Conservation (phyloP, 164 flowering plant genomes). For the Piper betle region DNA sequence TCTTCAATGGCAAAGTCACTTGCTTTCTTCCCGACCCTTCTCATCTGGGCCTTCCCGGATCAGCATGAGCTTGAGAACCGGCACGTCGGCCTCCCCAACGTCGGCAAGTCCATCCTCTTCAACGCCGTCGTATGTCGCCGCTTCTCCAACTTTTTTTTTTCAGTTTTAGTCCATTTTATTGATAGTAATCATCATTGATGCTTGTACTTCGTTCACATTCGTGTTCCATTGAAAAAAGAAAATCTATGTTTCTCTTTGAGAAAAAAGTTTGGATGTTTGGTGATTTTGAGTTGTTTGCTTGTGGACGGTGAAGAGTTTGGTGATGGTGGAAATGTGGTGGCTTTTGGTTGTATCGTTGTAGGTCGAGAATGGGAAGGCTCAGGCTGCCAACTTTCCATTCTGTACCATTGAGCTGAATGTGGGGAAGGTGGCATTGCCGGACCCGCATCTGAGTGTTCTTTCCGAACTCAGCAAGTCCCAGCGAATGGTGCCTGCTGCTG, state of each 20-base stretch:
- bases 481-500: conserved; percentile 69
- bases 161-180: background rate
- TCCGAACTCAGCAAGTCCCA: conserved; percentile 85
- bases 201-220: background rate
- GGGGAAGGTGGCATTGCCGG: conserved; percentile 94
- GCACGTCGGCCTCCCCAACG: conserved; percentile 97
- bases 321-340: background rate
- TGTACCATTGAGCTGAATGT: conserved; percentile 99
- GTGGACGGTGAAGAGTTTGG: background rate
- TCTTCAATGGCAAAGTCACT: conserved; percentile 5
- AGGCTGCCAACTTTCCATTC: conserved; percentile 98
- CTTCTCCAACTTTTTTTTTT: background rate
- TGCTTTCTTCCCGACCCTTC: conserved; percentile 6
- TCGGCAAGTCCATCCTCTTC: conserved; percentile 96
- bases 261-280: too few species aligned
- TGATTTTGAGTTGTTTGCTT: background rate
- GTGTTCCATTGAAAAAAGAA: background rate
- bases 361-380: conserved; percentile 99
- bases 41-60: conserved; percentile 40
- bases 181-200: background rate
- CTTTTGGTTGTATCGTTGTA: conserved; percentile 10
- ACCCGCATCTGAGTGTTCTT: conserved; percentile 72
- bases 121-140: conserved; percentile 70
- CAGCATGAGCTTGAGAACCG: conserved; percentile 91
- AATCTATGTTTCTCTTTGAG: background rate